Percentiles rank a stretch among this genome's conserved stretches.
These are phyloP conservation scores for Epichloe hybrida DNA, from an alignment of 2,329 filamentous ascomycete species.

Conservation along the genomic window DNA sequence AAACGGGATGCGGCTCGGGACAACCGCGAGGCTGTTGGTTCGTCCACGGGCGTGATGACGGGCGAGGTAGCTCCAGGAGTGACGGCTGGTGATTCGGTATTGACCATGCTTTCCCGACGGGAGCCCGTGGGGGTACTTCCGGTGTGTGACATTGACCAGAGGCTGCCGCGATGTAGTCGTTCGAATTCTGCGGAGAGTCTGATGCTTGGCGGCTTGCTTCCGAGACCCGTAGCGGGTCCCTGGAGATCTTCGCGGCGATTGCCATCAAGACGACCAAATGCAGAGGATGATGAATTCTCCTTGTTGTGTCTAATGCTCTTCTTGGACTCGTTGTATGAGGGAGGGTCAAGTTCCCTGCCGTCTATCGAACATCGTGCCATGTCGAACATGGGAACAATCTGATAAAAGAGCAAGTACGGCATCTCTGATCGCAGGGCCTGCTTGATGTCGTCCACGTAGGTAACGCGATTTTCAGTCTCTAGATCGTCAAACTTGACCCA, in stretches of 20 bases:
- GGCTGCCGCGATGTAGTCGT: conserved; percentile 31
- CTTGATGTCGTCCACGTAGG: conserved; percentile 63
- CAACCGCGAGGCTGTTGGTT: conserved; percentile 38
- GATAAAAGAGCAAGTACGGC: conserved; percentile 90
- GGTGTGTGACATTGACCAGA: conserved; percentile 25
- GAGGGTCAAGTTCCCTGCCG: conserved; percentile 35
- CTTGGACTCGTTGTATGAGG: conserved; percentile 43
- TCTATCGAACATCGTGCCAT: conserved; percentile 37
- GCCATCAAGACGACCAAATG: not conserved
- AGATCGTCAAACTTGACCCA: conserved; percentile 95
- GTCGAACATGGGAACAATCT: conserved; percentile 77
- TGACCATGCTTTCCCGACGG: conserved; percentile 37
- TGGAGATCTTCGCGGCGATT: conserved; percentile 14
- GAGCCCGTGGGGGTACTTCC: conserved; percentile 22
- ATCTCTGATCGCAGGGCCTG: conserved; percentile 71
- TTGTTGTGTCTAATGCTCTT: conserved; percentile 18
- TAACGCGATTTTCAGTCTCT: conserved; percentile 51
- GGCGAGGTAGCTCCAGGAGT: conserved; percentile 24
- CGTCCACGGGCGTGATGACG: conserved; percentile 34
- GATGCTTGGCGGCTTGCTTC: conserved; percentile 33
- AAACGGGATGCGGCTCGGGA: conserved; percentile 46
- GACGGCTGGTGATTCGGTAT: conserved; percentile 31
- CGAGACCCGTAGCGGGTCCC: conserved; percentile 9
- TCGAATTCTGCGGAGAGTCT: conserved; percentile 44
- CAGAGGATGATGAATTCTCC: conserved; percentile 6